Evolutionary conservation across 2,329 filamentous ascomycete genomes (phyloP).

Genomic region (Apiospora saccharicola): DNA sequence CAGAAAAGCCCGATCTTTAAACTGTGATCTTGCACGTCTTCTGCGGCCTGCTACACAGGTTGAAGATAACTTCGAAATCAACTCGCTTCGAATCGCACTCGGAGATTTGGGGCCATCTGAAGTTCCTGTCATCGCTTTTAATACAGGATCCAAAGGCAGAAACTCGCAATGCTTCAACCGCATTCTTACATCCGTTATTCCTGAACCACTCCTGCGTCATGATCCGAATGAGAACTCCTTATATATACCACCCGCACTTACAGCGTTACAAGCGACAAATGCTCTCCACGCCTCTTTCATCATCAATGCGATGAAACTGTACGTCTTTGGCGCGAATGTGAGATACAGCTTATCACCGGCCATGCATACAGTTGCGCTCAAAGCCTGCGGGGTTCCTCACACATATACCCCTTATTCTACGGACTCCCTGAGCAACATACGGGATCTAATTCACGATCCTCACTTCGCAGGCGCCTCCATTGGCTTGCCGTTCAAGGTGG

Average conservation of each 20-base stretch:
- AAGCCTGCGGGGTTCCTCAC: constrained; percentile 73
- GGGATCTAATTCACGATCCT: constrained; percentile 68
- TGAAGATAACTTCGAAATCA: constrained; percentile 70
- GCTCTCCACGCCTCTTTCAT: constrained; percentile 73
- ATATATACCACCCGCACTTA: constrained; percentile 54
- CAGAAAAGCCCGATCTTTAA: constrained; percentile 61
- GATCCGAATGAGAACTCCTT: constrained; percentile 32
- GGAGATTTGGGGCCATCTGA: constrained; percentile 49
- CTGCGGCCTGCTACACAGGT: constrained; percentile 62
- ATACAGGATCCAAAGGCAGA: constrained; percentile 68
- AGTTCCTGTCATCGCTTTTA: constrained; percentile 68
- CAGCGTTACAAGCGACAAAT: constrained; percentile 67
- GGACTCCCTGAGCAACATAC: constrained; percentile 67
- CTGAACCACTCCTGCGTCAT: constrained; percentile 45
- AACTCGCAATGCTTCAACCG: constrained; percentile 73
- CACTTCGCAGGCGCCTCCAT: constrained; percentile 77
- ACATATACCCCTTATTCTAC: constrained; percentile 71
- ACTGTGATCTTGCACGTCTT: constrained; percentile 69
- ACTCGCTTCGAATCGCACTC: constrained; percentile 60
- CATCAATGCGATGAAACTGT: constrained; percentile 74
- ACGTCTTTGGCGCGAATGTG: constrained; percentile 76
- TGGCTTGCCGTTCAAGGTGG: constrained; percentile 77
- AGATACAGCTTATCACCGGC: constrained; percentile 77
- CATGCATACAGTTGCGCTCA: constrained; percentile 78
- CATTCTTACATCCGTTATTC: constrained; percentile 67